Evolutionary conservation across 2,329 filamentous ascomycete genomes (phyloP).

Genomic region (Fusarium nurragi): DNA sequence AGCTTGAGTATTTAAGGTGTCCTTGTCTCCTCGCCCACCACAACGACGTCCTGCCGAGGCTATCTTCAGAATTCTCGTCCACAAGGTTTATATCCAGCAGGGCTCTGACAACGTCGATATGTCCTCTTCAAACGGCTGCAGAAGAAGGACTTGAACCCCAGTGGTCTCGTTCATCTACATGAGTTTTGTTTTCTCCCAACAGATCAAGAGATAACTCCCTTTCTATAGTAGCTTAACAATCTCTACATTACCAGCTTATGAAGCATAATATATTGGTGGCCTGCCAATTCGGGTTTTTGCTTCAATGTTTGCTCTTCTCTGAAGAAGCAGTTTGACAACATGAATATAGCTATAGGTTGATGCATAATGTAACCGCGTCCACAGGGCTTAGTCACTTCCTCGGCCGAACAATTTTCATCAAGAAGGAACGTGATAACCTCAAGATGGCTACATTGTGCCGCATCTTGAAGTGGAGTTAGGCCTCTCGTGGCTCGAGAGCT

Average conservation of each 20-base stretch:
- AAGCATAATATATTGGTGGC: neutral
- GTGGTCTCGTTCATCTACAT: neutral
- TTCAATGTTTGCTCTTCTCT: too few species aligned
- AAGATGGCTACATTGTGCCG: too few species aligned
- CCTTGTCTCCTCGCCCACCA: neutral
- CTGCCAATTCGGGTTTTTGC: too few species aligned
- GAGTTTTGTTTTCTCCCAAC: fast-evolving
- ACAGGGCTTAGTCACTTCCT: too few species aligned
- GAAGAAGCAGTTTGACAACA: too few species aligned
- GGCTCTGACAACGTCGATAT: fast-evolving
- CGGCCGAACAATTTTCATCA: too few species aligned
- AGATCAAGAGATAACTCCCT: neutral
- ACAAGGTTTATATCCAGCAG: neutral
- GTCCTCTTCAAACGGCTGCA: fast-evolving
- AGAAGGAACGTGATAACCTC: too few species aligned
- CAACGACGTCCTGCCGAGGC: neutral
- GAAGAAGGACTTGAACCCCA: neutral
- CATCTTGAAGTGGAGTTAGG: too few species aligned
- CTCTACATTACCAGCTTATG: neutral
- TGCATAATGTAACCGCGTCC: too few species aligned
- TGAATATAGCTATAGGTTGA: too few species aligned
- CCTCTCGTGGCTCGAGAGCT: neutral
- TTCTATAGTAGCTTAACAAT: neutral
- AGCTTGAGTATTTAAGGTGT: too few species aligned
- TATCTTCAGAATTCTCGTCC: neutral